Base-by-base conservation (phyloP, 139 green algal species). In the Asterochloris sp. region DNA sequence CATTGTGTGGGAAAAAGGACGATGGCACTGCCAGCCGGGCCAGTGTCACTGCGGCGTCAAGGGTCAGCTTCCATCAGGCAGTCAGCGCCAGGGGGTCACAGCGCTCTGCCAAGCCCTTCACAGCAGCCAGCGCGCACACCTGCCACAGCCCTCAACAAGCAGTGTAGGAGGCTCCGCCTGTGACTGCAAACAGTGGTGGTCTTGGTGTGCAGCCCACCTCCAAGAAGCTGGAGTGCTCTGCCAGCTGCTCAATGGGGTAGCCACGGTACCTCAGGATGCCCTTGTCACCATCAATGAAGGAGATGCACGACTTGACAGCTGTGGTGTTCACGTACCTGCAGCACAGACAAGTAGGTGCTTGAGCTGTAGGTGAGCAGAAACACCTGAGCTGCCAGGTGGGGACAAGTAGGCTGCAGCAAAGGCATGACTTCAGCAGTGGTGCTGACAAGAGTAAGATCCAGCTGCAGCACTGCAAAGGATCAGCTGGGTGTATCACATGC, bases 271-370 rank as follows among this genome's bases (percentile, higher is more conserved):
- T 90, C 84, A 99, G 86, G 79, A 99, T 95, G 38, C 97, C 97
- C 88, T 95, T 95, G 73, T 96, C 96, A 80, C 97, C 97, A 82
- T 99, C 97, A 79, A 99, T 99, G 92, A 93, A 99, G 9, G 90
- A 97, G 80, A 99, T 98, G 62, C 82, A 83, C 28, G 90, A 96
- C 71, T 93, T 93, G 76, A 97, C 95, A 13, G 96, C 92, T 0
- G 95, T 84, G 0, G 96, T 99, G 91, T 99, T 99, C 13, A 96
- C 93, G 90, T 98, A 99, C 14, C 96, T 98, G 64, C 86, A 82
- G 23, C 11, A 24, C 26, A 28, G 73, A 11, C 28, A 12, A 28
- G 27, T 24, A 12, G 23, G n/a, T 17, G 19, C 54, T 28, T 60
- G 26, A 13, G 78, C 27, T 76, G 0, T n/a, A 19, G 23, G 38